Evolutionary conservation across 129 eudicot species (phyloP).

Genomic region (Gnaphalium uliginosum): DNA sequence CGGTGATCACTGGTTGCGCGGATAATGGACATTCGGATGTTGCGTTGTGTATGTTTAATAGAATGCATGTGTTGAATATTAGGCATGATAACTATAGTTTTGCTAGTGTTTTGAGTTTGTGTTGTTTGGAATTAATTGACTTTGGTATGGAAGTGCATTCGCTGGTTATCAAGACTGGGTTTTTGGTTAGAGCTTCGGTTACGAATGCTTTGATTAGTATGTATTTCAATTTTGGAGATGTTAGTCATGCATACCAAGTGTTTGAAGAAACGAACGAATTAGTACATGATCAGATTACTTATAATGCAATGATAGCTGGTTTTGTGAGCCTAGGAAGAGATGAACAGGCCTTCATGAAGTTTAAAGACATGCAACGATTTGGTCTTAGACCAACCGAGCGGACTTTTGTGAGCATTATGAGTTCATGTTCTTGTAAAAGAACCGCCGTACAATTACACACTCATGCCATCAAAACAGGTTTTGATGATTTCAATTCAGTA

Average conservation of each 20-base stretch:
- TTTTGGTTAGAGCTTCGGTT: conserved; percentile 56
- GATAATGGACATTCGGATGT: conserved; percentile 47
- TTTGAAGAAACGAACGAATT: conserved; percentile 48
- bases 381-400: conserved; percentile 57
- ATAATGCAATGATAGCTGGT: conserved; percentile 78
- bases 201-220: conserved; percentile 66
- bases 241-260: conserved; percentile 45
- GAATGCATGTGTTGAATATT: conserved; percentile 64
- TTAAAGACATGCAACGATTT: conserved; percentile 52
- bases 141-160: conserved; percentile 70
- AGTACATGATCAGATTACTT: conserved; percentile 59
- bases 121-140: conserved; percentile 46
- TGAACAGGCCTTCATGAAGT: conserved; percentile 52
- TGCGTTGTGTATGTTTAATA: conserved; percentile 56
- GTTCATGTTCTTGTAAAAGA: conserved; percentile 42
- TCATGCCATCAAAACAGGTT: conserved; percentile 61
- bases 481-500: conserved; percentile 50
- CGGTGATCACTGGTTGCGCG: conserved; percentile 76
- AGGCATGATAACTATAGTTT: conserved; percentile 70
- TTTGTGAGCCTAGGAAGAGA: conserved; percentile 57
- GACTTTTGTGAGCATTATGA: conserved; percentile 73
- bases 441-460: conserved; percentile 56
- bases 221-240: conserved; percentile 62
- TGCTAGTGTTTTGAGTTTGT: conserved; percentile 77
- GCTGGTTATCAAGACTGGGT: conserved; percentile 64